phyloP scores from a whole-genome alignment of 2,329 filamentous ascomycete genomes.

The Fusarium duplospermum region DNA sequence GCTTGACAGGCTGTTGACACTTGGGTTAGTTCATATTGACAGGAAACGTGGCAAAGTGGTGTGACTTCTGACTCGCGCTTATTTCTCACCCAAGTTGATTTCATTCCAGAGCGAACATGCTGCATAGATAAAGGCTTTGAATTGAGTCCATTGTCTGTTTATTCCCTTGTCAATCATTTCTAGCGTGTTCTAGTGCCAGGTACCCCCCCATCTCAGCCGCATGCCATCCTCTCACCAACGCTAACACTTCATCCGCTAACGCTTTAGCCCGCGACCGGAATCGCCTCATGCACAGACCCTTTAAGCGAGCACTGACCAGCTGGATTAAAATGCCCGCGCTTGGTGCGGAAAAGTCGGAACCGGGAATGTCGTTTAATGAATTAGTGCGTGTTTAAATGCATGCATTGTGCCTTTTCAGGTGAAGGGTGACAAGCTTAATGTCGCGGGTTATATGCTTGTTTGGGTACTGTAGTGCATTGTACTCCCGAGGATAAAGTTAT shows the following conservation, averaged over 20 bases:
- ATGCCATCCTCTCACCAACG: background rate
- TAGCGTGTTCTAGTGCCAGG: background rate
- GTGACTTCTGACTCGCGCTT: background rate
- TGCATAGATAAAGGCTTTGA: background rate
- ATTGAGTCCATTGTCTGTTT: background rate
- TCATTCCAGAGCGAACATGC: background rate
- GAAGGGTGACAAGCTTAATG: background rate
- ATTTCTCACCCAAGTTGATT: background rate
- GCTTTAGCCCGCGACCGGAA: background rate
- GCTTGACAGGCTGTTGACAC: background rate
- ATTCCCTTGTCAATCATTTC: background rate
- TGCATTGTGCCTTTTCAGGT: background rate
- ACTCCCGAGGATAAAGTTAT: background rate
- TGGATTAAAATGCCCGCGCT: background rate
- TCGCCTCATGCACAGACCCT: background rate
- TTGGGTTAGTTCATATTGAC: background rate
- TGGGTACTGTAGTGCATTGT: background rate
- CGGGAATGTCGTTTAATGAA: background rate
- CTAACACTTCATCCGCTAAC: background rate
- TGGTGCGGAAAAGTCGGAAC: background rate
- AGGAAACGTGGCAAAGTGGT: background rate
- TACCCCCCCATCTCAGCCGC: background rate
- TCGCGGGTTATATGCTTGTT: background rate
- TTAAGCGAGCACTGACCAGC: background rate
- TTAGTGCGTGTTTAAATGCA: background rate